Conservation (phyloP, 2,329 filamentous ascomycete species). For the Metarhizium sp. region DNA sequence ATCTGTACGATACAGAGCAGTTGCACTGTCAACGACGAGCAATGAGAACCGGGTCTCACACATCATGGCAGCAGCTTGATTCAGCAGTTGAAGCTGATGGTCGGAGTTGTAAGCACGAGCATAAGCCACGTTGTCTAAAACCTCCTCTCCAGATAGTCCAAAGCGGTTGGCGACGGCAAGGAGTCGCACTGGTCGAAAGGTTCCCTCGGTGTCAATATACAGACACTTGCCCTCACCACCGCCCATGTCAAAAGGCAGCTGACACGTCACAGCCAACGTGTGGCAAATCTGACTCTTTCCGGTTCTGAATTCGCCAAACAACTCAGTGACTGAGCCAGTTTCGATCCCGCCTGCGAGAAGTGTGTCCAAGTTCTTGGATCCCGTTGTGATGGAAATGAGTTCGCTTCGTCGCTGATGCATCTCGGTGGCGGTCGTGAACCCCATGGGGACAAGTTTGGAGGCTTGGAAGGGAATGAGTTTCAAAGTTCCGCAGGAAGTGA, state of each 20-base stretch:
- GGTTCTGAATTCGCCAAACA: constrained; percentile 96
- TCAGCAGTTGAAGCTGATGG: constrained; percentile 89
- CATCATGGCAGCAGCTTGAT: constrained; percentile 98
- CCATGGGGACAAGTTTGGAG: constrained; percentile 95
- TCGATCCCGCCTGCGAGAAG: constrained; percentile 90
- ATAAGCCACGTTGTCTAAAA: constrained; percentile 96
- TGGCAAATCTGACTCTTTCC: constrained; percentile 99
- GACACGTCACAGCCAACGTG: constrained; percentile 95
- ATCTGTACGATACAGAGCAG: constrained; percentile 89
- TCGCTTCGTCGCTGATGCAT: constrained; percentile 97
- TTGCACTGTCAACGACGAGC: constrained; percentile 91
- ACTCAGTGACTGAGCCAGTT: constrained; percentile 94
- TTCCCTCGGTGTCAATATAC: constrained; percentile 97
- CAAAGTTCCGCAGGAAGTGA: too few relatives aligned
- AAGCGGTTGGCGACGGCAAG: constrained; percentile 90
- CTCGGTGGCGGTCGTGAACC: constrained; percentile 96
- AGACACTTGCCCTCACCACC: constrained; percentile 96
- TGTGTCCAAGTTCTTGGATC: constrained; percentile 94
- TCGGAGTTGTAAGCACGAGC: constrained; percentile 98
- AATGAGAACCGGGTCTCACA: constrained; percentile 96
- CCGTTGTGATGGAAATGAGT: constrained; percentile 94
- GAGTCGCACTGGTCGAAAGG: constrained; percentile 84
- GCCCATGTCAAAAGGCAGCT: constrained; percentile 97
- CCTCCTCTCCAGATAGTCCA: constrained; percentile 90
- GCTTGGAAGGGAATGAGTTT: constrained; percentile 40